Base-by-base conservation (phyloP, 2,329 filamentous ascomycete genomes). In the Beauveria scarabaeidicola region DNA sequence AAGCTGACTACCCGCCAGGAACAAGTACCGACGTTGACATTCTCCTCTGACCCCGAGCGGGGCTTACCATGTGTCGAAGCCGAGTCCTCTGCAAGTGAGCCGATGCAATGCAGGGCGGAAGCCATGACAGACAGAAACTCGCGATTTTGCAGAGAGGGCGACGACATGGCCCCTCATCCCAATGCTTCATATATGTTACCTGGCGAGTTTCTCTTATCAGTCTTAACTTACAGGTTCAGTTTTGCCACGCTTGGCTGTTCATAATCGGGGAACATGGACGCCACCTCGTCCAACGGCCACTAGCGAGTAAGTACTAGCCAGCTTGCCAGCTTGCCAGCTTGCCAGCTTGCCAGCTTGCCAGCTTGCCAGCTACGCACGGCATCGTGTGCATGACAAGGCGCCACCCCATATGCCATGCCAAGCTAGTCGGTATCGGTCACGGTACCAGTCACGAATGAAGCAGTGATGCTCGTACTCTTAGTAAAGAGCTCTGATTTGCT, bases 341-440 rank as follows among this genome's bases (percentile, higher is more conserved):
- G 41, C 53, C 29, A 32, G 40, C 41, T 17, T n/a, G n/a, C 29
- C 46, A 48, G 11, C 8, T 23, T 17, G 41, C 5, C n/a, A 25
- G 17, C n/a, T n/a, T 21, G 41, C 53, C 29, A 32, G 40, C 41
- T 17, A 43, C 23, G 46, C 55, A 58, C 46, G n/a, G 46, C 43
- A 21, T 58, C 46, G 44, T 25, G 41, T 58, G 55, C 46, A 43
- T 50, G 55, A 58, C 46, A 36, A 36, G 23, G 46, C 55, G 55
- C 55, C 55, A 58, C 55, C 32, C 9, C 40, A 41, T 21, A 40
- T 51, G 55, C 55, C 55, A 40, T 51, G 55, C 55, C 55, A 58
- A 58, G 55, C 44, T 58, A 43, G 44, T 51, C 44, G 36, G 21
- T 23, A 58, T 50, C 36, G 55, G 55, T 58, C 55, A 58, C 55